Conservation (phyloP, 352 stramenopile genomes). For the Halophytophthora batemanensis region DNA sequence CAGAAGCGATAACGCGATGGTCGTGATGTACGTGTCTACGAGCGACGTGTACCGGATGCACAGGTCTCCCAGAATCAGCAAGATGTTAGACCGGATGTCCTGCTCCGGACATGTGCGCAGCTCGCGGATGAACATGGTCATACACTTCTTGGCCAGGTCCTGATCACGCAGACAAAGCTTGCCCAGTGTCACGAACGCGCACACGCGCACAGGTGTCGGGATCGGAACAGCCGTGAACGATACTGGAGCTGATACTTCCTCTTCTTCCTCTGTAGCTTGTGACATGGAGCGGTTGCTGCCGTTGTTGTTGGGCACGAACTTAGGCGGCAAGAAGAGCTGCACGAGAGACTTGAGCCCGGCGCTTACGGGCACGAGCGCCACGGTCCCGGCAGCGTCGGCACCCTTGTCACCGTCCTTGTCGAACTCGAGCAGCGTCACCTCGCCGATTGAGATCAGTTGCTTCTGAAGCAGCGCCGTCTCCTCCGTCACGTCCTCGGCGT, state of each 20-base stretch:
- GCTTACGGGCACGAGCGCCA: constrained; percentile 52
- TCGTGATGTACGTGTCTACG: constrained; percentile 94
- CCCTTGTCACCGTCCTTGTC: constrained; percentile 71
- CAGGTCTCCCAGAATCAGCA: constrained; percentile 95
- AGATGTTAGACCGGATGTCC: constrained; percentile 94
- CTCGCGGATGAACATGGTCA: constrained; percentile 95
- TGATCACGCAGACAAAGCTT: constrained; percentile 96
- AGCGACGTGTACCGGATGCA: constrained; percentile 96
- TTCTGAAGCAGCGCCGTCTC: constrained; percentile 68
- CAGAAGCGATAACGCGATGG: constrained; percentile 93
- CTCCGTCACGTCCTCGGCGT: constrained; percentile 44
- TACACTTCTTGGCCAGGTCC: constrained; percentile 89
- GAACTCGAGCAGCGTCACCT: constrained; percentile 79
- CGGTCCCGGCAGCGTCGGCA: constrained; percentile 25
- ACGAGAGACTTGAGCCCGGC: constrained; percentile 56
- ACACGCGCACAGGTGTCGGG: constrained; percentile 82
- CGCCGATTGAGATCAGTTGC: constrained; percentile 75
- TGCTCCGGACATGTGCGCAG: constrained; percentile 79
- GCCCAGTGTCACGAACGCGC: constrained; percentile 92
- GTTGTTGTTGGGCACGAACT: constrained; percentile 40
- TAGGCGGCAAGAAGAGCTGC: constrained; percentile 73
- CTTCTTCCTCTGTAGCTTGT: constrained; percentile 17
- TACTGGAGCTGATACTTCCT: constrained; percentile 13
- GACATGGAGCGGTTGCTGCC: constrained; percentile 16
- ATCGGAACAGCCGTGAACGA: constrained; percentile 33